phyloP scores from a whole-genome alignment of 2,329 filamentous ascomycete species.

The Exophiala spinifera region DNA sequence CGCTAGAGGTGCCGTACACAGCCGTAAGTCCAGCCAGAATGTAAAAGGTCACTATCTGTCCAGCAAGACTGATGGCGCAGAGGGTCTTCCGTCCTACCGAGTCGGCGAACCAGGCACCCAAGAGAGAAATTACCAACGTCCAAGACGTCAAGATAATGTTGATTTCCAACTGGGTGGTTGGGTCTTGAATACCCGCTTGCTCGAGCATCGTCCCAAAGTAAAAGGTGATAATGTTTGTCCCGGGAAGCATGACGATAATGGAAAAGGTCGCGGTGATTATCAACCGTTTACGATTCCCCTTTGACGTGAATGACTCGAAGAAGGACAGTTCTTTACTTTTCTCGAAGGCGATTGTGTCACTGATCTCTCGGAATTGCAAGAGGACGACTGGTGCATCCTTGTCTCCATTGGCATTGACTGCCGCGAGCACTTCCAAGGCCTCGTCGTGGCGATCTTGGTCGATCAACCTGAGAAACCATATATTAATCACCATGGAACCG shows the following conservation, averaged over 20 bases:
- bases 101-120: conserved; percentile 45
- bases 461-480: conserved; percentile 39
- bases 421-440: conserved; percentile 43
- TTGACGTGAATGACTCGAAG: conserved; percentile 29
- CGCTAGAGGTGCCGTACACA: conserved; percentile 37
- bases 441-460: conserved; percentile 42
- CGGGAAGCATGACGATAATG: conserved; percentile 34
- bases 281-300: conserved; percentile 37
- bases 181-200: conserved; percentile 47
- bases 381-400: conserved; percentile 39
- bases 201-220: conserved; percentile 44
- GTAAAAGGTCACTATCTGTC: conserved; percentile 48
- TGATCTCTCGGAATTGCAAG: conserved; percentile 45
- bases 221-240: conserved; percentile 43
- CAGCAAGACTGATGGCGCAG: conserved; percentile 33
- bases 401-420: conserved; percentile 47
- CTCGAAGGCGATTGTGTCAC: conserved; percentile 48
- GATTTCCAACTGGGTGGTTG: conserved; percentile 45
- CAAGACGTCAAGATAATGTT: conserved; percentile 53
- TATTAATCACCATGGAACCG: no score
- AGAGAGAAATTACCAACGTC: conserved; percentile 44
- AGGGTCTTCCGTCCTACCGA: conserved; percentile 44
- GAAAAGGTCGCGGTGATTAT: conserved; percentile 39
- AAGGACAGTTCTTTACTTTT: conserved; percentile 35
- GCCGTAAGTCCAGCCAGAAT: conserved; percentile 53